phyloP scores from a whole-genome alignment of 1,284 basidiomycete species.

The Stereum hirsutum region DNA sequence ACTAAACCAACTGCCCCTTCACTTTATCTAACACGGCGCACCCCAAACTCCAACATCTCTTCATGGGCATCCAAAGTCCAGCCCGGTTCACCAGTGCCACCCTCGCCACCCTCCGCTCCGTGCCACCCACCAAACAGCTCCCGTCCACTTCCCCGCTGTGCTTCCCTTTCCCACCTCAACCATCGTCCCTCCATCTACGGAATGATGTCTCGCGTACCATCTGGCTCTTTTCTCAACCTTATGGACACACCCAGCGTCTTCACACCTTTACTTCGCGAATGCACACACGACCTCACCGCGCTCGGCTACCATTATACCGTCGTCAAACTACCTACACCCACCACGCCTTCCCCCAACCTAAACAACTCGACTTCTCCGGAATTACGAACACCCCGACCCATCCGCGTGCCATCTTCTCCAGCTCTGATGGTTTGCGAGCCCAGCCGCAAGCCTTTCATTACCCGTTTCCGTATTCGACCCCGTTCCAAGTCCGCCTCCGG shows the following conservation, averaged over 20 bases:
- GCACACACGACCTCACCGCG: constrained; percentile 40
- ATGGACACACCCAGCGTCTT: too few species aligned
- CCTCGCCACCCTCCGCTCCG: constrained; percentile 12
- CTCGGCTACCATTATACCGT: constrained; percentile 61
- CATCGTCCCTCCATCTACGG: too few species aligned
- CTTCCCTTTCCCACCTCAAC: constrained; percentile 22
- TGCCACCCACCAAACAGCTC: constrained; percentile 15
- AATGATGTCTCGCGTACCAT: constrained; percentile 25
- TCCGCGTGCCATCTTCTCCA: not conserved
- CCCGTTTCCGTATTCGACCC: not conserved
- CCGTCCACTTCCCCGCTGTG: constrained; percentile 19
- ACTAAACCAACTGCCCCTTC: too few species aligned
- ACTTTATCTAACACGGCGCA: too few species aligned
- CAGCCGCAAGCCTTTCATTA: constrained; percentile 18
- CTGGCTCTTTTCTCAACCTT: constrained; percentile 39
- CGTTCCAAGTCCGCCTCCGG: constrained; percentile 2
- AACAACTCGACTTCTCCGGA: constrained; percentile 18
- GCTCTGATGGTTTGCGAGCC: not conserved
- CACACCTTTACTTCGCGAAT: constrained; percentile 29
- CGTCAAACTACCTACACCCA: constrained; percentile 44
- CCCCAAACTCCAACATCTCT: constrained; percentile 34
- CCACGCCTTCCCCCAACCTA: too few species aligned
- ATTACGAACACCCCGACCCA: constrained; percentile 2
- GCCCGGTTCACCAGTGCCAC: constrained; percentile 54
- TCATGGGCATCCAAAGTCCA: constrained; percentile 54